These are phyloP conservation scores for Heterobasidion occidentale DNA, from an alignment of 1,284 basidiomycete species.

Conservation along the genomic window DNA sequence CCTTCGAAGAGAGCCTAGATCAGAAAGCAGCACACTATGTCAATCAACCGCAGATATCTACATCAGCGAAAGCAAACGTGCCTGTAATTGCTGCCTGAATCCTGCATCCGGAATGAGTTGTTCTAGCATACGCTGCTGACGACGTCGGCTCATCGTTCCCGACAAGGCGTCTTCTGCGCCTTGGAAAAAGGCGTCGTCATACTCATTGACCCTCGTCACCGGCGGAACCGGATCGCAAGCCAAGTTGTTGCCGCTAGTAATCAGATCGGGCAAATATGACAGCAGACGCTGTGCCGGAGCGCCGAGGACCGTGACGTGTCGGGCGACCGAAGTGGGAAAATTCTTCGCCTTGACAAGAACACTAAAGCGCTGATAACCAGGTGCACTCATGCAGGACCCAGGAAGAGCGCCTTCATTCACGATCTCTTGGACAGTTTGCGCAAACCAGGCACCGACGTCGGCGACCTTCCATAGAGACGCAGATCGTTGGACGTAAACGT, in stretches of 20 bases:
- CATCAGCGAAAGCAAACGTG: slow-evolving; percentile 12
- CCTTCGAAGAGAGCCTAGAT: slow-evolving; percentile 44
- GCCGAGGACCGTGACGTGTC: slow-evolving; percentile 71
- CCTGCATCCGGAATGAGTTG: slow-evolving; percentile 49
- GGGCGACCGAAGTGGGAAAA: slow-evolving; percentile 51
- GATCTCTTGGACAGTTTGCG: slow-evolving; percentile 38
- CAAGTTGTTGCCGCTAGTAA: slow-evolving; percentile 45
- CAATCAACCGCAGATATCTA: slow-evolving; percentile 6
- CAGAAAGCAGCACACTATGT: background rate
- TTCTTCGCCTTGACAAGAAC: slow-evolving; percentile 32
- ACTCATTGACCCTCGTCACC: slow-evolving; percentile 43
- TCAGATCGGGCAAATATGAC: slow-evolving; percentile 59
- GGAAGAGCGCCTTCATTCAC: slow-evolving; percentile 25
- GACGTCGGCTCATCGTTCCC: slow-evolving; percentile 23
- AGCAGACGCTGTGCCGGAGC: slow-evolving; percentile 52
- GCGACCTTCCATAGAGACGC: slow-evolving; percentile 76
- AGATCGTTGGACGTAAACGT: slow-evolving; percentile 79
- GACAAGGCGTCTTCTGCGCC: slow-evolving; percentile 43
- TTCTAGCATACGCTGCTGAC: slow-evolving; percentile 43
- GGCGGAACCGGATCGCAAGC: slow-evolving; percentile 83
- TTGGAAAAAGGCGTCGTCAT: slow-evolving; percentile 68
- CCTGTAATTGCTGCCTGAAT: slow-evolving; percentile 49
- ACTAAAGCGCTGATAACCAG: slow-evolving; percentile 31
- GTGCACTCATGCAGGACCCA: slow-evolving; percentile 25
- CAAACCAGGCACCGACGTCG: slow-evolving; percentile 61